Evolutionary conservation across 1,284 basidiomycete genomes (phyloP).

Genomic region (Afroboletus lepidellus): DNA sequence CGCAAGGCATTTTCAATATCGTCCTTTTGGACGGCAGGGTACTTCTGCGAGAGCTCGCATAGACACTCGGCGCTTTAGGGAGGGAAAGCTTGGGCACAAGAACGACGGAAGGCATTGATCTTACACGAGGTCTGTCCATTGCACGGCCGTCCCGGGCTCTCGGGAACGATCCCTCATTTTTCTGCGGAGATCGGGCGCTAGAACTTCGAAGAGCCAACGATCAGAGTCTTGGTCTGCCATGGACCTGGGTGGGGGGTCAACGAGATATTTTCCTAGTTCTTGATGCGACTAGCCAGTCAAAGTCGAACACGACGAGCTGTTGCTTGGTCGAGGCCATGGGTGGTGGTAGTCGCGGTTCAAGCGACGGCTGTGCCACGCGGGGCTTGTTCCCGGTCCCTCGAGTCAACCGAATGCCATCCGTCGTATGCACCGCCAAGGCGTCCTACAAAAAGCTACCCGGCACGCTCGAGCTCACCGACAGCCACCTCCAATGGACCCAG

Average conservation of each 20-base stretch:
- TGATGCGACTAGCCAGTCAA: conserved; percentile 78
- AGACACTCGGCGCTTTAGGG: conserved; percentile 67
- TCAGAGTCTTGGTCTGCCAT: conserved; percentile 96
- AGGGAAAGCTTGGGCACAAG: not conserved
- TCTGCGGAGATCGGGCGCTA: conserved; percentile 81
- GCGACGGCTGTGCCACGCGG: conserved; percentile 4
- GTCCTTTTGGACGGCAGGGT: conserved; percentile 63
- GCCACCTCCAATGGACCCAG: conserved; percentile 71
- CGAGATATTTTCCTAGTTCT: no score
- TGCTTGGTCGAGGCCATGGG: conserved; percentile 40
- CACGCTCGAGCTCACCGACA: conserved; percentile 64
- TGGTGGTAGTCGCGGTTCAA: not conserved
- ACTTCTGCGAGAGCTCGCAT: conserved; percentile 57
- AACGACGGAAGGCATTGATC: conserved; percentile 23
- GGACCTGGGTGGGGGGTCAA: conserved; percentile 45
- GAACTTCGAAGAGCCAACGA: conserved; percentile 93
- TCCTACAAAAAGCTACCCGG: conserved; percentile 79
- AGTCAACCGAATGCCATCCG: conserved; percentile 38
- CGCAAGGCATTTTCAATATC: conserved; percentile 79
- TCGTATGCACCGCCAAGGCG: conserved; percentile 67
- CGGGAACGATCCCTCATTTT: conserved; percentile 72
- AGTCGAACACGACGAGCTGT: conserved; percentile 93
- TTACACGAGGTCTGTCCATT: conserved; percentile 96
- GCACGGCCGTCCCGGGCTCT: conserved; percentile 39
- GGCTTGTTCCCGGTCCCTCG: not conserved